phyloP scores from a whole-genome alignment of 2,329 filamentous ascomycete species.

The Fusarium penzigii region DNA sequence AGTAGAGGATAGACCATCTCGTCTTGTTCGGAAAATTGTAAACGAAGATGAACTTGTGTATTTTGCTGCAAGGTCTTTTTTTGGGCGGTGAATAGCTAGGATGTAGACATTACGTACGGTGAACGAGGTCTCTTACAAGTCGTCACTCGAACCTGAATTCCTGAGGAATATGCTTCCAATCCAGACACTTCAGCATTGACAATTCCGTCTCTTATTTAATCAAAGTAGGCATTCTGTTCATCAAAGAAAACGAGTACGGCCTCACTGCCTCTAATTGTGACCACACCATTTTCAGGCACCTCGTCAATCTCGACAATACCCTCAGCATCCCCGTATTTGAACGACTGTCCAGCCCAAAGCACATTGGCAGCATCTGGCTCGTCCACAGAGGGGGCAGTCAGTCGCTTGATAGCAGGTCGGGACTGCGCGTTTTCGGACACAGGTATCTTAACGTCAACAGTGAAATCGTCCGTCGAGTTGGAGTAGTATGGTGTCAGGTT shows the following conservation, averaged over 20 bases:
- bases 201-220: too few species aligned
- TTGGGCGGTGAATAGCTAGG: too few species aligned
- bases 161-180: too few species aligned
- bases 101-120: too few species aligned
- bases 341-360: constrained; percentile 10
- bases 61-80: too few species aligned
- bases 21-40: too few species aligned
- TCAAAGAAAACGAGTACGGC: not conserved
- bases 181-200: too few species aligned
- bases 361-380: constrained; percentile 5
- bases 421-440: not conserved
- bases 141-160: too few species aligned
- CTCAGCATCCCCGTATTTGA: constrained; percentile 6
- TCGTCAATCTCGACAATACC: not conserved
- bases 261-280: constrained; percentile 2
- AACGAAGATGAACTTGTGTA: too few species aligned
- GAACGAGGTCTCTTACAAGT: too few species aligned
- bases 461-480: not conserved
- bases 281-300: not conserved
- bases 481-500: constrained; percentile 3
- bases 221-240: too few species aligned
- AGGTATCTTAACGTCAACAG: not conserved
- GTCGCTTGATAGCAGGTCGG: not conserved
- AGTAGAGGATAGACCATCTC: too few species aligned
- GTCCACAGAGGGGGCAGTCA: constrained; percentile 5